Evolutionary conservation across 345 rosid species (phyloP).

Genomic region (Populus davidiana): DNA sequence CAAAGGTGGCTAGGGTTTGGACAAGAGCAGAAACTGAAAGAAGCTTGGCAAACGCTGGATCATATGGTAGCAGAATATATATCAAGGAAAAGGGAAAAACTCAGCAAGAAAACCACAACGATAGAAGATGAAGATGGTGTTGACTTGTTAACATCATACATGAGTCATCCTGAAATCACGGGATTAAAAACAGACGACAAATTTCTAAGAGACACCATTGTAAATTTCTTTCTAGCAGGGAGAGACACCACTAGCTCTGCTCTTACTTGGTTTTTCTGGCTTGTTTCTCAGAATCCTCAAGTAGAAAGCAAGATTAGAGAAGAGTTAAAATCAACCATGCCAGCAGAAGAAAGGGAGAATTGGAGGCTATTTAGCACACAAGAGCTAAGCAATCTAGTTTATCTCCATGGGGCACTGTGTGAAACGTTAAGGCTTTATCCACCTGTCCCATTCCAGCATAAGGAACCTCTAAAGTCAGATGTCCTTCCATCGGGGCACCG

Average conservation of each 20-base stretch:
- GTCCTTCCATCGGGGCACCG: constrained; percentile 39
- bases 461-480: constrained; percentile 24
- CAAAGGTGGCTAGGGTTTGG: constrained; percentile 20
- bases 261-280: constrained; percentile 24
- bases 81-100: constrained; percentile 5
- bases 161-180: neutral
- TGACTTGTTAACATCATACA: constrained; percentile 16
- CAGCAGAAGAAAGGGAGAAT: constrained; percentile 3
- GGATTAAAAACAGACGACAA: constrained; percentile 16
- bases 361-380: neutral
- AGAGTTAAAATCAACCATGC: constrained; percentile 2
- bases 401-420: constrained; percentile 18
- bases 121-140: neutral
- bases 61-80: neutral
- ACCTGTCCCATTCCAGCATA: constrained; percentile 20
- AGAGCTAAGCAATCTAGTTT: constrained; percentile 9
- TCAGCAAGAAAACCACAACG: neutral
- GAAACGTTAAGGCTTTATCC: constrained; percentile 16
- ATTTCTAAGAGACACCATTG: constrained; percentile 17
- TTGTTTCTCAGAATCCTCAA: constrained; percentile 11
- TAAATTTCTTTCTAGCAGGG: constrained; percentile 18
- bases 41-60: constrained; percentile 5
- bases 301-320: constrained; percentile 7
- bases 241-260: constrained; percentile 23
- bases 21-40: constrained; percentile 8